Conservation (phyloP, 345 rosid genomes). For the Salix purpurea region DNA sequence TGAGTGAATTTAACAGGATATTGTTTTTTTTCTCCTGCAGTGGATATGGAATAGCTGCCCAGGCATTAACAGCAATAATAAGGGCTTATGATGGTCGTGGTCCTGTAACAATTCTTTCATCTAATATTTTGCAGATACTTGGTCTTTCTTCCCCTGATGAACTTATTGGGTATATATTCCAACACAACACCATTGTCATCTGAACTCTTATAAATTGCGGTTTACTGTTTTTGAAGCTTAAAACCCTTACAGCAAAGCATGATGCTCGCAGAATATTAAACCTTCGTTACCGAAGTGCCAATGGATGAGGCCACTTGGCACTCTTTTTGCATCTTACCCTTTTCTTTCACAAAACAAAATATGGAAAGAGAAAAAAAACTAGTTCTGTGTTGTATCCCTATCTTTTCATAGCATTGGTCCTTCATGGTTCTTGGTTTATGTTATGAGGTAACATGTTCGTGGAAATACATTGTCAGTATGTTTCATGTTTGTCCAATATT, state of each 20-base stretch:
- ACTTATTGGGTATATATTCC: constrained; percentile 51
- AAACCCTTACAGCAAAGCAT: neutral
- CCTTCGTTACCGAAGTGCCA: no score
- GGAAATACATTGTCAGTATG: neutral
- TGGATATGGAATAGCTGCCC: constrained; percentile 95
- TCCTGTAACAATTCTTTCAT: constrained; percentile 61
- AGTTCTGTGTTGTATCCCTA: no score
- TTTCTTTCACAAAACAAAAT: no score
- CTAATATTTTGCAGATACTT: constrained; percentile 55
- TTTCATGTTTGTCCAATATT: neutral
- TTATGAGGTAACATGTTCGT: neutral
- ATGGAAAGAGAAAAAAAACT: no score
- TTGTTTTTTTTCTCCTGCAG: constrained; percentile 33
- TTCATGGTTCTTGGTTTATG: neutral
- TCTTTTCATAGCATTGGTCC: neutral
- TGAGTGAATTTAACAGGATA: neutral
- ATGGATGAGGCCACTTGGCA: no score
- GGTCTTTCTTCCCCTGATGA: constrained; percentile 82
- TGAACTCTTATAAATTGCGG: neutral
- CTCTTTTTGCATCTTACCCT: no score
- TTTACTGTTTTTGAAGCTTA: neutral
- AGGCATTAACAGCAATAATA: constrained; percentile 78
- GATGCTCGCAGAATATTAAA: no score
- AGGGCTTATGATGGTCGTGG: constrained; percentile 98
- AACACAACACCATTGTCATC: neutral